A percentile compares a stretch with the other conserved stretches of the same genome.
phyloP scores from a whole-genome alignment of 768 basidiomycete genomes.

The Amanita phalloides region DNA sequence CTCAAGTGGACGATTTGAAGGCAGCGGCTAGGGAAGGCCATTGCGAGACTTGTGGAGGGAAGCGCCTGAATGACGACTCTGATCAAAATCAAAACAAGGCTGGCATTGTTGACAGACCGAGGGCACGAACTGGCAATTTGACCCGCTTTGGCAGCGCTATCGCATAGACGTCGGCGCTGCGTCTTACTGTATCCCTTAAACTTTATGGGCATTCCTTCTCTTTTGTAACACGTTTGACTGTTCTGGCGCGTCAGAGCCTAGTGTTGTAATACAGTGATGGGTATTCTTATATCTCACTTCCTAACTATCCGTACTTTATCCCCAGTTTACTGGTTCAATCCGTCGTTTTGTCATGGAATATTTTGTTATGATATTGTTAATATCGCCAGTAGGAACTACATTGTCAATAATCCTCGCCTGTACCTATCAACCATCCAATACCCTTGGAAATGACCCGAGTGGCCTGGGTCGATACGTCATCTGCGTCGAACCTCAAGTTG shows the following conservation, averaged over 20 bases:
- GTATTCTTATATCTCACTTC: neutral
- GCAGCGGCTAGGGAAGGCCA: slow-evolving; percentile 23
- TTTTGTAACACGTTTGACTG: neutral
- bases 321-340: neutral
- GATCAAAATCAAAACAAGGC: slow-evolving; percentile 11
- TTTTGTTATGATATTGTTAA: neutral
- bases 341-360: neutral
- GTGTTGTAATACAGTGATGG: slow-evolving; percentile 1
- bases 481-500: slow-evolving; percentile 33
- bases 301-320: neutral
- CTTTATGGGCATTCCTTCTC: neutral
- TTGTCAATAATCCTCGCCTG: slow-evolving; percentile 43
- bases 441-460: slow-evolving; percentile 77
- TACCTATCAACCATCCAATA: slow-evolving; percentile 93
- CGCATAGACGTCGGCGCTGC: slow-evolving; percentile 14
- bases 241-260: neutral
- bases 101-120: slow-evolving; percentile 50
- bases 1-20: slow-evolving; percentile 49
- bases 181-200: neutral
- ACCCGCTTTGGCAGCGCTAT: slow-evolving; percentile 51
- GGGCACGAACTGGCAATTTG: slow-evolving; percentile 56
- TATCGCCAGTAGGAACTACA: neutral
- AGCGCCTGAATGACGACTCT: neutral
- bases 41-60: slow-evolving; percentile 54
- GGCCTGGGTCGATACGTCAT: slow-evolving; percentile 66